Percentiles rank a stretch among this genome's conserved stretches.
These are phyloP conservation scores for Wallemia mellicola DNA, from an alignment of 1,284 basidiomycete species.

Conservation along the genomic window DNA sequence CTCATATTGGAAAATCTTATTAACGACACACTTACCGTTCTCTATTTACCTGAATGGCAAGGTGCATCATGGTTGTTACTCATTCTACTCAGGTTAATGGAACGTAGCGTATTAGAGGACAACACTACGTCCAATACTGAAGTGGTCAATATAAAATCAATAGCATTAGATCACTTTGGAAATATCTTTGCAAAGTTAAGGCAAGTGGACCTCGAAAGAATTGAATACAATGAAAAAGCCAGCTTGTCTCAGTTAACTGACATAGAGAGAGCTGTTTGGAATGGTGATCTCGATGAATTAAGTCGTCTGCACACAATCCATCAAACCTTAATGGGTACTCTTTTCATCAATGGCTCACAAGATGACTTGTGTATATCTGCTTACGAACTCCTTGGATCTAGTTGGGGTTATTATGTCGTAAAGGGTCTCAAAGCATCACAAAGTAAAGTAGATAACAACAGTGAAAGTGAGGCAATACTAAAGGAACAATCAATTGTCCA, in stretches of 20 bases:
- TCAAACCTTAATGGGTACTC: slow-evolving; percentile 3
- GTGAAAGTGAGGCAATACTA: background rate
- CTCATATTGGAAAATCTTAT: slow-evolving; percentile 69
- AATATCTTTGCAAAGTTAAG: background rate
- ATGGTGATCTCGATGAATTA: background rate
- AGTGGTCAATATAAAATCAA: background rate
- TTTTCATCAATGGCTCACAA: background rate
- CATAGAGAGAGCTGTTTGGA: background rate
- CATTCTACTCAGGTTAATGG: slow-evolving; percentile 28
- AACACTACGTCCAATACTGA: background rate
- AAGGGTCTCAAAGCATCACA: slow-evolving; percentile 21
- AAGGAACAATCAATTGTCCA: background rate
- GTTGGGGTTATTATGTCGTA: slow-evolving; percentile 43
- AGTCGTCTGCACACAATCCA: background rate
- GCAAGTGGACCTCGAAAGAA: background rate
- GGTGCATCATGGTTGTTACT: slow-evolving; percentile 51
- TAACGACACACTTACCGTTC: slow-evolving; percentile 53
- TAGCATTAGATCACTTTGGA: background rate
- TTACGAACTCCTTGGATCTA: slow-evolving; percentile 34
- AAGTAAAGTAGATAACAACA: background rate
- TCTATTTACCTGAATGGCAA: slow-evolving; percentile 92
- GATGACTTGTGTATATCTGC: slow-evolving; percentile 27
- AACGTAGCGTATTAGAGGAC: background rate
- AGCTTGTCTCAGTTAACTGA: background rate
- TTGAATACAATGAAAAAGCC: background rate